These are phyloP conservation scores for Geranium brycei DNA, from an alignment of 345 rosid species.

Conservation along the genomic window DNA sequence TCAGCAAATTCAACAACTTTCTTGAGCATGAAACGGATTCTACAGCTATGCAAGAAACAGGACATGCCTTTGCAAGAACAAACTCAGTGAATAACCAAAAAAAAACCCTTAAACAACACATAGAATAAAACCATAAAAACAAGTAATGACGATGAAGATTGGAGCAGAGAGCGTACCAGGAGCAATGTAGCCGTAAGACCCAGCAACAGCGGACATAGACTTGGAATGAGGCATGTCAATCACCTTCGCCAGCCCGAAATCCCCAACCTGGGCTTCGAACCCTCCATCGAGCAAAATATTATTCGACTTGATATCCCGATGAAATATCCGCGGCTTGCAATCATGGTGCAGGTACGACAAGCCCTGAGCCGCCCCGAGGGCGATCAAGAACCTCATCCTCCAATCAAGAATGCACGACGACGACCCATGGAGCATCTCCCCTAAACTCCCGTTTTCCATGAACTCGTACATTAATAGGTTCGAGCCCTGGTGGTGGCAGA, in stretches of 20 bases:
- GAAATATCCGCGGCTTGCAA: constrained; percentile 79
- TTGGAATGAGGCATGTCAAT: constrained; percentile 81
- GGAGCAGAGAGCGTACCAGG: constrained; percentile 34
- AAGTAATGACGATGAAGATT: too few species aligned
- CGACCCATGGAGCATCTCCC: constrained; percentile 57
- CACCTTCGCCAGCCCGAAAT: constrained; percentile 83
- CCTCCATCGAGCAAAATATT: constrained; percentile 68
- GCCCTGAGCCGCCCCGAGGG: constrained; percentile 77
- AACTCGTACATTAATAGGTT: constrained; percentile 69
- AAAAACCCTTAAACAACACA: too few species aligned
- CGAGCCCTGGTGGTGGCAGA: constrained; percentile 72
- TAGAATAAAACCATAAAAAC: too few species aligned
- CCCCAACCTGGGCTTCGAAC: constrained; percentile 89
- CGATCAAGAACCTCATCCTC: constrained; percentile 60
- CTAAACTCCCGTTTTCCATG: constrained; percentile 52
- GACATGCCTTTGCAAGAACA: too few species aligned
- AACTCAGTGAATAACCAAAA: too few species aligned
- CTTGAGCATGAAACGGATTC: too few species aligned
- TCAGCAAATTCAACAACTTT: too few species aligned
- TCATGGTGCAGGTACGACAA: constrained; percentile 80
- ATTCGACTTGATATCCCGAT: constrained; percentile 77
- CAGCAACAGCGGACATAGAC: constrained; percentile 91
- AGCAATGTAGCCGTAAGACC: constrained; percentile 95
- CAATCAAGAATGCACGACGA: constrained; percentile 44
- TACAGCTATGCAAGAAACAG: too few species aligned